phyloP scores from a whole-genome alignment of 176 grass and related monocot genomes.

The Neostapfia colusana region DNA sequence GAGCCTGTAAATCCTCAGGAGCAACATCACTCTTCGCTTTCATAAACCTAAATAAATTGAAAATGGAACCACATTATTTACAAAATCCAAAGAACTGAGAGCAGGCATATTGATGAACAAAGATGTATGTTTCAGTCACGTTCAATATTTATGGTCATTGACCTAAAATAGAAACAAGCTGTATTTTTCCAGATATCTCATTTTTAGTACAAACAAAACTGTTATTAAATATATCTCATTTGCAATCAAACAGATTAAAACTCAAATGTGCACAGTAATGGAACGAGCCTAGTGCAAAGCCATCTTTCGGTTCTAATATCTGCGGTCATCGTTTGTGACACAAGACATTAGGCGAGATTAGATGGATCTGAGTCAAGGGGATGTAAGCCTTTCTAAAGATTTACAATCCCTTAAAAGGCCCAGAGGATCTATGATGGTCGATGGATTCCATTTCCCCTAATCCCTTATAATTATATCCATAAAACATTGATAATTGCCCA shows the following conservation, averaged over 20 bases:
- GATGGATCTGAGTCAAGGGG: not conserved
- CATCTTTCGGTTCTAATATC: not conserved
- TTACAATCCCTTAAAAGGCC: conserved; percentile 4
- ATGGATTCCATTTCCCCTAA: not conserved
- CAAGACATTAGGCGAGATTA: conserved; percentile 3
- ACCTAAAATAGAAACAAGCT: conserved; percentile 6
- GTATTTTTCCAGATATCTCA: not conserved
- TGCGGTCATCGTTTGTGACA: not conserved
- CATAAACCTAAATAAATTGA: conserved; percentile 61
- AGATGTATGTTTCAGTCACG: not conserved
- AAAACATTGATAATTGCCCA: not conserved
- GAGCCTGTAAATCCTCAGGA: conserved; percentile 63
- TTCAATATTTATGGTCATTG: conserved; percentile 7
- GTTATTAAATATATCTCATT: not conserved
- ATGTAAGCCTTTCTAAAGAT: conserved; percentile 10
- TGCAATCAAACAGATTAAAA: conserved; percentile 8
- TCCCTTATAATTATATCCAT: not conserved
- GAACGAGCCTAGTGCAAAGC: not conserved
- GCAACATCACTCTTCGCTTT: conserved; percentile 93
- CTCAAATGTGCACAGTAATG: not conserved
- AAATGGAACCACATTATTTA: conserved; percentile 26
- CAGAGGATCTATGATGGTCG: conserved; percentile 4
- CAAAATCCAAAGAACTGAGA: conserved; percentile 2
- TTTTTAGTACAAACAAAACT: not conserved
- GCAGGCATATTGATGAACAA: not conserved